phyloP scores from a whole-genome alignment of 345 rosid species.

The Cardamine occulta region DNA sequence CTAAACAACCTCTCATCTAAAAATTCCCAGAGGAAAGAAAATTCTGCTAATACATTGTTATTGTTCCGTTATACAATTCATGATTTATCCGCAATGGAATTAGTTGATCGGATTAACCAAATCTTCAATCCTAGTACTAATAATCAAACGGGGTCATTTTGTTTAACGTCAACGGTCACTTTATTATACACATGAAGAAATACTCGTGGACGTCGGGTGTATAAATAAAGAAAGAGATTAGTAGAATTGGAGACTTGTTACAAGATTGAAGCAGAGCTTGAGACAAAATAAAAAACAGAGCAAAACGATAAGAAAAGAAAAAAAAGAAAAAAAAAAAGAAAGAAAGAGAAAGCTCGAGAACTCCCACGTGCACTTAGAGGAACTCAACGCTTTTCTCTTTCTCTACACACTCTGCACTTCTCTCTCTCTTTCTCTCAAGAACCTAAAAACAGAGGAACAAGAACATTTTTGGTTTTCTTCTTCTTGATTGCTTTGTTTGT shows the following conservation, averaged over 20 bases:
- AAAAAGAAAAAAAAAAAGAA: neutral
- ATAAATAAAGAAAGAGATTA: neutral
- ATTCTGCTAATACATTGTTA: neutral
- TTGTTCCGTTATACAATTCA: neutral
- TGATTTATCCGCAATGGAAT: neutral
- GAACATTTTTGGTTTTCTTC: conserved; percentile 17
- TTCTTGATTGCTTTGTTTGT: conserved; percentile 19
- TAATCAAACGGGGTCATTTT: neutral
- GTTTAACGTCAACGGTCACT: conserved; percentile 9
- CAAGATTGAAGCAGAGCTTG: neutral
- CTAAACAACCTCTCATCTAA: no score
- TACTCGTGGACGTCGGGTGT: conserved; percentile 16
- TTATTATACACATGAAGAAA: conserved; percentile 5
- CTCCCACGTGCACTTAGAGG: conserved; percentile 63
- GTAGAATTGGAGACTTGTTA: neutral
- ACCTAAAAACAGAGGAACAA: conserved; percentile 35
- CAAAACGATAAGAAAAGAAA: neutral
- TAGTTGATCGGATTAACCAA: neutral
- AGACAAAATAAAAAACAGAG: neutral
- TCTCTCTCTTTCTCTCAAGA: conserved; percentile 40
- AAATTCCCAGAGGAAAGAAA: neutral
- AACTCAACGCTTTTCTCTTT: conserved; percentile 45
- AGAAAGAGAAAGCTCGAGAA: conserved; percentile 34
- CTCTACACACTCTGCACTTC: conserved; percentile 25
- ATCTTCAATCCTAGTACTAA: neutral